phyloP scores from a whole-genome alignment of 495 filamentous ascomycete genomes.

The Thozetella sp. region DNA sequence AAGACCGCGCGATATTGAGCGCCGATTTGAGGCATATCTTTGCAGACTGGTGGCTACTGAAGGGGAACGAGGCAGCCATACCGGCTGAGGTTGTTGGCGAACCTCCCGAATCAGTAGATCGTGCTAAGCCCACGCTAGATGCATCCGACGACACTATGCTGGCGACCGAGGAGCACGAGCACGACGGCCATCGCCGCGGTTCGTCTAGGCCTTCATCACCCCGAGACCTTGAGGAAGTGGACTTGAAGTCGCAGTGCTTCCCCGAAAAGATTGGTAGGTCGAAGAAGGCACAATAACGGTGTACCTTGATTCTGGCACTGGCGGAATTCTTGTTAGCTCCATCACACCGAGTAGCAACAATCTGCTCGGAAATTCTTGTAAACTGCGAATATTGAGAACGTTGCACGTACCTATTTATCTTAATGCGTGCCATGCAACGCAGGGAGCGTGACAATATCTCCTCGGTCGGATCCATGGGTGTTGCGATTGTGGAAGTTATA shows the following conservation, averaged over 20 bases:
- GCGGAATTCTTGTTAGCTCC: conserved; percentile 8
- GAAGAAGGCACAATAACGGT: conserved; percentile 62
- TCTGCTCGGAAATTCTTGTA: too few species aligned
- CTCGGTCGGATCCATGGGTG: conserved; percentile 45
- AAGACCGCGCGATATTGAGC: neutral
- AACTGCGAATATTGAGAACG: too few species aligned
- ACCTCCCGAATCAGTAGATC: neutral
- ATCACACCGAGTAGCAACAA: neutral
- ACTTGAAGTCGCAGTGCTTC: conserved; percentile 59
- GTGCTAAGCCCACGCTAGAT: neutral
- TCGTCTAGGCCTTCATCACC: conserved; percentile 18
- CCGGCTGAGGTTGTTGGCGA: neutral
- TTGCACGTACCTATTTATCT: conserved; percentile 54
- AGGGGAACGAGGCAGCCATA: neutral
- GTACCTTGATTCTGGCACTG: conserved; percentile 64
- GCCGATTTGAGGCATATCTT: conserved; percentile 2
- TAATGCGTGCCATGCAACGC: conserved; percentile 57
- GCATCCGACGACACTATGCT: neutral
- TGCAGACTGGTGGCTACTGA: neutral
- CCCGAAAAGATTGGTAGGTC: conserved; percentile 62
- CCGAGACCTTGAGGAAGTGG: conserved; percentile 30
- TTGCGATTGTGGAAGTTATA: conserved; percentile 31
- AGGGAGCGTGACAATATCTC: conserved; percentile 49
- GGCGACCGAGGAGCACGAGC: conserved; percentile 17
- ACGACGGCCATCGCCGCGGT: conserved; percentile 19